These are phyloP conservation scores for Brassica juncea DNA, from an alignment of 345 rosid genomes.

Conservation along the genomic window DNA sequence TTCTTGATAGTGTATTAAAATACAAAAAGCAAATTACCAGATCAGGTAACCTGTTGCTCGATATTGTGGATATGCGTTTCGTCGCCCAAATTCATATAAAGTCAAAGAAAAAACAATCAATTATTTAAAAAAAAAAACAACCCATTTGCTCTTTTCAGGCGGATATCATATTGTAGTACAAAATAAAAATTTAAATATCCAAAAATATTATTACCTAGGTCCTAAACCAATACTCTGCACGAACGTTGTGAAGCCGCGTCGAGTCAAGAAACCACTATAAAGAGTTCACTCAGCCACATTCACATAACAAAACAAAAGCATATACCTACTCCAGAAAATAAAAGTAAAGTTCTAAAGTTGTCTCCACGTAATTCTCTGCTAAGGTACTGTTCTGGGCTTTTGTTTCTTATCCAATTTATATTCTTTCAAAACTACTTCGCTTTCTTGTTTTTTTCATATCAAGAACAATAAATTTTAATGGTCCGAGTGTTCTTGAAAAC, in stretches of 20 bases:
- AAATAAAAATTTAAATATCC: not conserved
- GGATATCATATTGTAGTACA: not conserved
- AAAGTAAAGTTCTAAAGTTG: not conserved
- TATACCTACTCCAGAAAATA: not conserved
- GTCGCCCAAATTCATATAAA: no score
- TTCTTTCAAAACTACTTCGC: not conserved
- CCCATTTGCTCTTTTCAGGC: not conserved
- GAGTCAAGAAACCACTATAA: constrained; percentile 21
- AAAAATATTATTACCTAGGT: not conserved
- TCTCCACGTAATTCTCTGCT: not conserved
- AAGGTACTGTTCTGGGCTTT: not conserved
- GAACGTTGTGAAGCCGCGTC: constrained; percentile 10
- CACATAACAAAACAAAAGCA: constrained; percentile 17
- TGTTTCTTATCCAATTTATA: not conserved
- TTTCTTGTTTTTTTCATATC: not conserved
- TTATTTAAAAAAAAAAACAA: not conserved
- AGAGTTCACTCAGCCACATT: constrained; percentile 23
- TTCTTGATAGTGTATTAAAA: no score
- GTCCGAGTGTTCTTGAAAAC: not conserved
- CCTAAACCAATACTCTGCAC: constrained; percentile 6
- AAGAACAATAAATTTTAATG: not conserved
- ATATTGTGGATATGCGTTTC: no score
- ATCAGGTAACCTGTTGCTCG: no score
- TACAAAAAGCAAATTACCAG: no score
- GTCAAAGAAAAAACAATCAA: no score